Evolutionary conservation across 2,329 filamentous ascomycete species (phyloP), one percentile per base, ranked within the genome.

Genomic region (Aureobasidium sp.): DNA sequence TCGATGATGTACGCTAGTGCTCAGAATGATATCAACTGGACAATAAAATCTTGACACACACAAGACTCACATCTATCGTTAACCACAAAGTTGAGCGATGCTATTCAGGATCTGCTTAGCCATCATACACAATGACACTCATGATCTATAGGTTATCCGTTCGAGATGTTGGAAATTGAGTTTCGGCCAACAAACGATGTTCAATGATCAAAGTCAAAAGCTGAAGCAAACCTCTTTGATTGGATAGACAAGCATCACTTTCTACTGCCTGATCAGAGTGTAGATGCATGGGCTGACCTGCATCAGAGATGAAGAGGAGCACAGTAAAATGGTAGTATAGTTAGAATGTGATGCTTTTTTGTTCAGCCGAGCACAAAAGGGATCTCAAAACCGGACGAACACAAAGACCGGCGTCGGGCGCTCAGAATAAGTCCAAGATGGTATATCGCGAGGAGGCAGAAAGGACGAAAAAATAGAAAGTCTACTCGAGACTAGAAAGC

Each of bases 401-500:
- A 60, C 26, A 41, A 51, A 60, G 44, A 27, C 55, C 20, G 44
- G 44, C 29, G 41, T 59, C 32, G 29, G 43, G 46, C 29, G 55
- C 55, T 27, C 32, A 48, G 55, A 46, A 48, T 32, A 48, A 59
- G 55, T 48, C 55, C 55, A 48, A 47, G 32, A 48, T 59, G 55
- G 55, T 59, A 59, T 59, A 59, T 59, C 43, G 55, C 55, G 39
- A 48, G 43, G 29, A 59, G 55, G 34, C 41, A 59, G 34, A 43
- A 50, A 32, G 26, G 44, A 36, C 26, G 15, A 10, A 44, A 43
- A 60, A 10, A 60, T 32, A 34, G 15, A 46, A 43, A 39, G 20
- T 44, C 55, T 63, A 67, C 63, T 64, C 63, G 32, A 66, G 53
- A 37, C 63, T 67, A 17, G 10, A 60, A 34, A n/a, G 20, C 34